Evolutionary conservation across 1,284 basidiomycete genomes (phyloP), one percentile per base, ranked within the genome.

Genomic region (Microstroma glucosiphilum): DNA sequence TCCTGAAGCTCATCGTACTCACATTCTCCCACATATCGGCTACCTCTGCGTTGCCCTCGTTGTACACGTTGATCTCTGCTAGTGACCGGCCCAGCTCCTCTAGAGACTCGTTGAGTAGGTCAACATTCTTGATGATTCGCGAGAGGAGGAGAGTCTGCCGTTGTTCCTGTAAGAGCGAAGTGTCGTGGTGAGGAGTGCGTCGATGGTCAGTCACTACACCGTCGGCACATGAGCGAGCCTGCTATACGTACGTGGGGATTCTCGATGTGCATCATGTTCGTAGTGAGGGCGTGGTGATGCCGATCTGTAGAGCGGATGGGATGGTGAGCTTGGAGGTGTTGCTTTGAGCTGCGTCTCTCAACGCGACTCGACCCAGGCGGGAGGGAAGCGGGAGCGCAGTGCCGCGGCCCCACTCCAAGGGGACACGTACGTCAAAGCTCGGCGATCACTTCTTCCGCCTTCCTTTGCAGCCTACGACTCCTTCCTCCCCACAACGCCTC

Each of bases 61-160:
- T 78, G 58, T 73, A 73, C 26, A 69, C 69, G 66, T 78, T 78
- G 67, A 78, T 77, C 57, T 77, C 70, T n/a, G 67, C 86, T 63
- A 90, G 80, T 65, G 87, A 88, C 65, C 87, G 86, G 73, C 90
- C 90, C 60, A 92, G 82, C 74, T 92, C 90, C n/a, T 86, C 79
- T 57, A 62, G 71, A 48, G 58, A 68, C 43, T 69, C 61, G 59
- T 59, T 71, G 40, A 71, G 55, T 80, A 88, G 72, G 68, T 92
- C 91, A 11, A 89, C 86, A 71, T 91, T 94, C 81, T 92, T 92
- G 46, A 92, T 83, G 68, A 96, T 93, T 30, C 92, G 85, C 73
- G 92, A 90, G 2, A 94, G 83, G 40, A 94, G 84, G 43, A 92
- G 86, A 40, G 89, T 90, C 78, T 96, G 92, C 64, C 90, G 84